A percentile compares a stretch with the other conserved stretches of the same genome.
phyloP scores from a whole-genome alignment of 2,329 filamentous ascomycete species.

The Fusarium agapanthi region DNA sequence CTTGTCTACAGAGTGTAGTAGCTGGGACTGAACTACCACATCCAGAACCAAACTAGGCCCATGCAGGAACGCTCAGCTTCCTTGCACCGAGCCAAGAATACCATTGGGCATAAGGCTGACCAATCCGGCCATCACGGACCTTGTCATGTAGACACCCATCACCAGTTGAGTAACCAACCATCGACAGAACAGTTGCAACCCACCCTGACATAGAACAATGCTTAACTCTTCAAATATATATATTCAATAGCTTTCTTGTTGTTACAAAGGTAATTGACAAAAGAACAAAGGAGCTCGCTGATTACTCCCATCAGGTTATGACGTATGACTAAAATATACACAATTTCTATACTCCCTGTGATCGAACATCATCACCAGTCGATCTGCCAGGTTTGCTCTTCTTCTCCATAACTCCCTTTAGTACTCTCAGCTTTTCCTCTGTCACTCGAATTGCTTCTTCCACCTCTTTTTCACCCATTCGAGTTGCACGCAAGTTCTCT shows the following conservation, averaged over 20 bases:
- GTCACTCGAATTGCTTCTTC: constrained; percentile 85
- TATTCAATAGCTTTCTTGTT: background rate
- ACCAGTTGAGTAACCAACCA: background rate
- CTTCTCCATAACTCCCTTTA: constrained; percentile 76
- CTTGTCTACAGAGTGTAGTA: background rate
- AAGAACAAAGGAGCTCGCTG: constrained; percentile 40
- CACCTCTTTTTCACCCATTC: constrained; percentile 77
- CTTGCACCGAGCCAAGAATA: constrained; percentile 5
- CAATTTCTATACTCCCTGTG: constrained; percentile 35
- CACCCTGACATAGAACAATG: background rate
- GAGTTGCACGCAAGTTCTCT: constrained; percentile 65
- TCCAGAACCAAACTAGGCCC: background rate
- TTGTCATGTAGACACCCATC: background rate
- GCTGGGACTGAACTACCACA: background rate
- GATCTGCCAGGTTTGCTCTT: constrained; percentile 39
- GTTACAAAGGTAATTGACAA: constrained; percentile 27
- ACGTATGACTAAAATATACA: constrained; percentile 35
- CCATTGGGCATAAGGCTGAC: constrained; percentile 15
- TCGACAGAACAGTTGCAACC: background rate
- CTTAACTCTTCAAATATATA: background rate
- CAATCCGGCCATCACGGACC: background rate
- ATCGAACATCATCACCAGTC: constrained; percentile 16
- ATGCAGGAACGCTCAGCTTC: constrained; percentile 26
- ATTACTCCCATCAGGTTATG: constrained; percentile 34
- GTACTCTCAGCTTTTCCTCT: constrained; percentile 79